phyloP scores from a whole-genome alignment of 192 early-diverging fungal genomes.

The Oehlia diaphana region DNA sequence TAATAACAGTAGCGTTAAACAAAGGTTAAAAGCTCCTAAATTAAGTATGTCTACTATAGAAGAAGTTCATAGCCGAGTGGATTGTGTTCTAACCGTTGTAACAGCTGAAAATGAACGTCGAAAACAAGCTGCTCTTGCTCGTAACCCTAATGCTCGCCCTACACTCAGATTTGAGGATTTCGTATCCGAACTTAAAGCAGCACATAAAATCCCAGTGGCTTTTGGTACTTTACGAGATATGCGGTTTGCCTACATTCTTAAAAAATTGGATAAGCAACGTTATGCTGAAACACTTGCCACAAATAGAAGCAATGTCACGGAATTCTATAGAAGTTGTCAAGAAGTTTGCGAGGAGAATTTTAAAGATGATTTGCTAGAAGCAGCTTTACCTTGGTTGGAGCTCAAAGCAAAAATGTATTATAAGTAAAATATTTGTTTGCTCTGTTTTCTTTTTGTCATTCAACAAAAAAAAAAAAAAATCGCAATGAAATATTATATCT shows the following conservation, averaged over 20 bases:
- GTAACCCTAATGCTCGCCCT: background rate
- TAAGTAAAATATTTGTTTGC: slow-evolving; percentile 11
- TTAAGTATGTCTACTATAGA: slow-evolving; percentile 32
- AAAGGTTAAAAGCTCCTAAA: slow-evolving; percentile 31
- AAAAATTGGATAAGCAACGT: slow-evolving; percentile 8
- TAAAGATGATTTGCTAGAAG: slow-evolving; percentile 23
- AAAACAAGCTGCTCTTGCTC: slow-evolving; percentile 8
- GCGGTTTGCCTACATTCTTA: slow-evolving; percentile 31
- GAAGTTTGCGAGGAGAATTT: slow-evolving; percentile 32
- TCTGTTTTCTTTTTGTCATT: background rate
- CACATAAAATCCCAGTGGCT: slow-evolving; percentile 27
- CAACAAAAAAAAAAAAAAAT: background rate
- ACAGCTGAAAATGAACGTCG: slow-evolving; percentile 20
- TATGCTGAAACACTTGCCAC: slow-evolving; percentile 15
- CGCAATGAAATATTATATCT: background rate
- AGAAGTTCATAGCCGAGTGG: slow-evolving; percentile 28
- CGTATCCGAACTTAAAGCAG: slow-evolving; percentile 26
- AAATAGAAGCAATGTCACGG: slow-evolving; percentile 28
- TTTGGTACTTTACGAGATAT: slow-evolving; percentile 32
- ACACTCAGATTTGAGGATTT: slow-evolving; percentile 31
- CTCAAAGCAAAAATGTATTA: slow-evolving; percentile 32
- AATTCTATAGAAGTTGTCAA: slow-evolving; percentile 31
- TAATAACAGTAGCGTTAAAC: background rate
- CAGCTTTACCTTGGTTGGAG: slow-evolving; percentile 31
- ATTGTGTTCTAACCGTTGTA: slow-evolving; percentile 23